A percentile compares a stretch with the other conserved stretches of the same genome.
These are phyloP conservation scores for Ganoderma multipileum DNA, from an alignment of 1,284 basidiomycete genomes.

Conservation along the genomic window DNA sequence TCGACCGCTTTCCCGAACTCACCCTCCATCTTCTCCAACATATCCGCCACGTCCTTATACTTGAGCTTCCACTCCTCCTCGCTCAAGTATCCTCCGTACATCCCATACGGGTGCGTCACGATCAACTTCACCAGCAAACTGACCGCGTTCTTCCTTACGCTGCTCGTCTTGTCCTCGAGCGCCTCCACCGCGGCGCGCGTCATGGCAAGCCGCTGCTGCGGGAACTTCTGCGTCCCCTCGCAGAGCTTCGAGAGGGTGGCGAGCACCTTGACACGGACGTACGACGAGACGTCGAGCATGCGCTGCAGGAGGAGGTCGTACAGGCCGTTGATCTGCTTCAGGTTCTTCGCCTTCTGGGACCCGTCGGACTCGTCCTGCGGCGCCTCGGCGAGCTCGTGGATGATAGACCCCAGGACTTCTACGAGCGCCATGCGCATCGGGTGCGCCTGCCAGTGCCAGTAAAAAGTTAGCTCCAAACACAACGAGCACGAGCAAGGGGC, in stretches of 20 bases:
- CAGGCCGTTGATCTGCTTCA: slow-evolving; percentile 85
- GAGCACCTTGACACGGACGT: slow-evolving; percentile 91
- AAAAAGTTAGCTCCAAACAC: background rate
- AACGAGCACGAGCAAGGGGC: background rate
- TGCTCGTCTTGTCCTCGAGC: slow-evolving; percentile 91
- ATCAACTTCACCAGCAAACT: slow-evolving; percentile 82
- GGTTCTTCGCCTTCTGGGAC: slow-evolving; percentile 63
- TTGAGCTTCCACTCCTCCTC: slow-evolving; percentile 78
- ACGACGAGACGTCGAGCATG: slow-evolving; percentile 88
- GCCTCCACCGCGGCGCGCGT: slow-evolving; percentile 81
- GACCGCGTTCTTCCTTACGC: slow-evolving; percentile 87
- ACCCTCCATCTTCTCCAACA: slow-evolving; percentile 65
- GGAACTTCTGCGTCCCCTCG: slow-evolving; percentile 84
- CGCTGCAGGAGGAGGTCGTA: slow-evolving; percentile 89
- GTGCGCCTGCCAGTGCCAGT: slow-evolving; percentile 82
- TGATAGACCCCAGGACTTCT: slow-evolving; percentile 85
- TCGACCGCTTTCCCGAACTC: slow-evolving; percentile 64
- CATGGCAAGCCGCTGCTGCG: slow-evolving; percentile 84
- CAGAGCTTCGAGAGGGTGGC: slow-evolving; percentile 75
- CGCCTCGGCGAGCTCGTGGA: slow-evolving; percentile 72
- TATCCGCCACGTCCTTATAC: slow-evolving; percentile 70
- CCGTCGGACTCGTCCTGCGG: slow-evolving; percentile 61
- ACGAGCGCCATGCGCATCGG: slow-evolving; percentile 95
- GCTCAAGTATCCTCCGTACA: slow-evolving; percentile 87
- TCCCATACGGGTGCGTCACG: slow-evolving; percentile 90